Conservation (phyloP, 208 protist genomes). For the Leptomonas pyrrhocoris region DNA sequence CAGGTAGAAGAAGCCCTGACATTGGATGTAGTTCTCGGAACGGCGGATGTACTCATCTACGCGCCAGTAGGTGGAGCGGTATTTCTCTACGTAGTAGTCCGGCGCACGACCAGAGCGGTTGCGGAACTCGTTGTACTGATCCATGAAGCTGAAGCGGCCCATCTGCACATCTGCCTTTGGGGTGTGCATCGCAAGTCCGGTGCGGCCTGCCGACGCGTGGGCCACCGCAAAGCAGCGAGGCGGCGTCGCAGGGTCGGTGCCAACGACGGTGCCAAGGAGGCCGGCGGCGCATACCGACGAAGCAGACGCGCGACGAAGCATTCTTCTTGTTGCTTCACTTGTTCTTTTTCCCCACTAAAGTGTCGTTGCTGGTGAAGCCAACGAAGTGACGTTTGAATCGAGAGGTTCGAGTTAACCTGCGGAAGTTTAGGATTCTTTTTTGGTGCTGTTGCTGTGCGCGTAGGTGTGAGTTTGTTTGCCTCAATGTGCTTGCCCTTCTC, state of each 20-base stretch:
- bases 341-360: background rate
- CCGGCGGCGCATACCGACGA: slow-evolving; percentile 5
- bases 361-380: background rate
- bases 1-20: slow-evolving; percentile 89
- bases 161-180: slow-evolving; percentile 81
- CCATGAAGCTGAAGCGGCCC: slow-evolving; percentile 81
- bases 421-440: too few species aligned
- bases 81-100: slow-evolving; percentile 84
- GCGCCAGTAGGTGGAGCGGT: slow-evolving; percentile 88
- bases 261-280: slow-evolving; percentile 23
- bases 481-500: too few species aligned
- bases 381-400: background rate
- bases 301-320: slow-evolving; percentile 40
- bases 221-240: slow-evolving; percentile 17
- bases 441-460: too few species aligned
- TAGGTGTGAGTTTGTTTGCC: too few species aligned
- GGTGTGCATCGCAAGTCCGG: slow-evolving; percentile 64
- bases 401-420: background rate
- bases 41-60: slow-evolving; percentile 89
- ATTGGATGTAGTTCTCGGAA: slow-evolving; percentile 75
- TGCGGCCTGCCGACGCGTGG: slow-evolving; percentile 11
- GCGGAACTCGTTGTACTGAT: slow-evolving; percentile 89
- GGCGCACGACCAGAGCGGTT: slow-evolving; percentile 81
- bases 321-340: too few species aligned
- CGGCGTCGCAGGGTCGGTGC: background rate